A percentile compares a stretch with the other conserved stretches of the same genome.
Evolutionary conservation across 2,329 filamentous ascomycete genomes (phyloP).

Genomic region (Venturia asperata): DNA sequence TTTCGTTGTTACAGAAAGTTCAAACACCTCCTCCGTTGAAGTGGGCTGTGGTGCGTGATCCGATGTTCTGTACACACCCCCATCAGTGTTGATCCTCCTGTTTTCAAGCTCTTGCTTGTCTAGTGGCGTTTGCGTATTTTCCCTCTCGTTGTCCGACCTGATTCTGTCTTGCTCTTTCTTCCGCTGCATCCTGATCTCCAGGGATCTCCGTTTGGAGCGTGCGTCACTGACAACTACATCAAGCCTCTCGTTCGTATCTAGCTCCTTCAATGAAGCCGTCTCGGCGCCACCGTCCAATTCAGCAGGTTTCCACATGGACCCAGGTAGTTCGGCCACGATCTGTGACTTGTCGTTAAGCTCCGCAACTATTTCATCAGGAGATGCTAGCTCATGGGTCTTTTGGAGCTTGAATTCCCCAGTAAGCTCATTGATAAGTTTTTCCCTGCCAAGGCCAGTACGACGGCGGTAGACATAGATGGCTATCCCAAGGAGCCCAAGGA

Average conservation of each 20-base stretch:
- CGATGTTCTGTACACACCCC: background rate
- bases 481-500: background rate
- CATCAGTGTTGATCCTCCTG: background rate
- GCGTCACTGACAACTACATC: background rate
- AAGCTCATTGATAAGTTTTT: background rate
- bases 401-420: background rate
- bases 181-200: background rate
- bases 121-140: background rate
- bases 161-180: background rate
- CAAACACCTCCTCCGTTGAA: background rate
- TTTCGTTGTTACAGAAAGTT: background rate
- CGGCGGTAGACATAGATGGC: background rate
- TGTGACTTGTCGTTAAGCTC: background rate
- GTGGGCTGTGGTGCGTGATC: background rate
- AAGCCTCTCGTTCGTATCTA: constrained; percentile 9
- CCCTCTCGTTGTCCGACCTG: background rate
- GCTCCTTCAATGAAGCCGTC: constrained; percentile 3
- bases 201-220: background rate
- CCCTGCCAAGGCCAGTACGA: background rate
- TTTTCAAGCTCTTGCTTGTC: background rate
- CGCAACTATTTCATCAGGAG: background rate
- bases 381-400: constrained; percentile 3
- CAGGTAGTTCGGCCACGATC: background rate
- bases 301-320: background rate
- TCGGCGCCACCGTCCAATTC: background rate